Evolutionary conservation across 768 basidiomycete species (phyloP), one percentile per base, ranked within the genome.

Genomic region (Coprinopsis cinerea): DNA sequence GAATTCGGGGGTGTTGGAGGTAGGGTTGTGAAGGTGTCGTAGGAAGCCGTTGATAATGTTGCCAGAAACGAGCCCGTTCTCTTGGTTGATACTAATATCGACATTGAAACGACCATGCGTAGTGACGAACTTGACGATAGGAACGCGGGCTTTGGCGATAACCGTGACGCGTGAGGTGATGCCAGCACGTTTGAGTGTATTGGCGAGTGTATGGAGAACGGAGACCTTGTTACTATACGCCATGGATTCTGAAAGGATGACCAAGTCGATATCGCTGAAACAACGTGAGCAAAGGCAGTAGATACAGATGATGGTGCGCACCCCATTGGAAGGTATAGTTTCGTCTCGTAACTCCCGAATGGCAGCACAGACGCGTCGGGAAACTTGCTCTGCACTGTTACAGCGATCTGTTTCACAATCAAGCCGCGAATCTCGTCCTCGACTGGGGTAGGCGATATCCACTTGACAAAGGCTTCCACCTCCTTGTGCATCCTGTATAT

Each of bases 121-220:
- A 2, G 94, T 92, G 48, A 88, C 70, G 62, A 98, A 96, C 69
- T 99, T 99, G 66, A 99, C 77, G 63, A 99, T 97, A 25, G 96
- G 96, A 5, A 98, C 94, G 68, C 85, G 89, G 47, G 96, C 94
- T 72, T 85, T 92, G 24, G 85, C 83, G 55, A 99, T 92, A 64
- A 97, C 83, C 24, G 85, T 85, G 32, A 97, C 88, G 37, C 82
- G 73, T 2, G 66, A 61, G 1, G 93, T 90, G 52, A 98, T 83
- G 7, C 79, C 72, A 1, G 81, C 76, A 27, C 78, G 79, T 60
- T 86, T 85, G 51, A 99, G 70, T 27, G 85, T 77, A 60, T 81
- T 81, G 9, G 92, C 90, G 27, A 99, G 77, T 2, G 81, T 76
- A 44, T 84, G 81, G 5, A 98, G 76, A 25, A 88, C 84, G 44